Evolutionary conservation across 768 basidiomycete species (phyloP), one percentile per base, ranked within the genome.

Genomic region (Termitomyces sp.): DNA sequence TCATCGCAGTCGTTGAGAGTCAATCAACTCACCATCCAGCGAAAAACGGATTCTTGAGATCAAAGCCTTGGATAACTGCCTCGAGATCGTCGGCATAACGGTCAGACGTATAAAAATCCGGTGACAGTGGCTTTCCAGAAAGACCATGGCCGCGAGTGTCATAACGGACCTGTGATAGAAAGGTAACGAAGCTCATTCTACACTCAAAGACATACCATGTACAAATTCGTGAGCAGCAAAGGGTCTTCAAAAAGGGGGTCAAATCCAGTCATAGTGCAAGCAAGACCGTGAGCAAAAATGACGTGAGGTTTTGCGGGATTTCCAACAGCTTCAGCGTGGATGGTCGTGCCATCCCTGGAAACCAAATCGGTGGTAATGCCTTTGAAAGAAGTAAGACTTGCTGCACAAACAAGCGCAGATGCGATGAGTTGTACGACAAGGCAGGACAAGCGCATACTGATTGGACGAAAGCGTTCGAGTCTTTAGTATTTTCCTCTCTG

Each of bases 201-300:
- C 2, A 4, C 18, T 18, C 5, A 40, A 45, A 26, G 18, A 22
- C 53, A 22, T 46, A 47, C 57, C 60, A 61, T 58, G 20, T 58
- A 61, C 4, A 61, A 43, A n/a, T n/a, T 45, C 14, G 38, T 18
- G 6, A 35, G 45, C 13, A 61, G 38, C 6, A 3, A 5, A 10
- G 20, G 13, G 14, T 58, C 57, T 16, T 55, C 33, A 18, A 61
- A 61, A 6, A 61, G 40, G 4, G 46, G 56, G 49, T 61, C 60
- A 38, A 54, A 61, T 13, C 49, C 47, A 4, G 57, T 44, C 20
- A 61, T 9, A 18, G 57, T 58, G 28, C 55, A 54, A 13, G 44
- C 57, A 48, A 61, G 50, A 28, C 56, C 60, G 13, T 32, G 60
- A 10, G 57, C 60, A 18, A 61, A 58, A 40, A 61, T 61, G 14